phyloP scores from a whole-genome alignment of 2,329 filamentous ascomycete genomes.

The Colletotrichum sp. region DNA sequence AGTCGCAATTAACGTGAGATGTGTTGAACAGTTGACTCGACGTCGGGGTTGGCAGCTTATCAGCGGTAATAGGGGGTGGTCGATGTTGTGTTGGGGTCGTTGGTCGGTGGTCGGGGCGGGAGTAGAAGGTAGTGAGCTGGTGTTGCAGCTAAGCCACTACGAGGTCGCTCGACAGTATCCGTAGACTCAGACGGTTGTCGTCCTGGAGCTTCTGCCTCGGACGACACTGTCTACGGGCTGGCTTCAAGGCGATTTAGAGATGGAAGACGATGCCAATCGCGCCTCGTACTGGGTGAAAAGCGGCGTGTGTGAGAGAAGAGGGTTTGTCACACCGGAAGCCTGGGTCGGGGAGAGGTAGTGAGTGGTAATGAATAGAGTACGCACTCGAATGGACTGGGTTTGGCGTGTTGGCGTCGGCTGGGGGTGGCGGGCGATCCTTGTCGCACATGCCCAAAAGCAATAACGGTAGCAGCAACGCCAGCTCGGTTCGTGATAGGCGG shows the following conservation, averaged over 20 bases:
- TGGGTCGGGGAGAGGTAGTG: neutral
- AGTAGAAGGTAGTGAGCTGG: neutral
- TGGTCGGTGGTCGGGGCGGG: neutral
- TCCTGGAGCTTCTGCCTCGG: neutral
- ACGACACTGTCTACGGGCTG: neutral
- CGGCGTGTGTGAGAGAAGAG: neutral
- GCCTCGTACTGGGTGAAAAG: neutral
- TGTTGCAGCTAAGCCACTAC: neutral
- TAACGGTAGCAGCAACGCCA: neutral
- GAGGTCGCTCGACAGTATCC: neutral
- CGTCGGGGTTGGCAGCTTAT: neutral
- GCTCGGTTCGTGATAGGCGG: neutral
- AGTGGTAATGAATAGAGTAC: neutral
- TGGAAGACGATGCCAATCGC: neutral
- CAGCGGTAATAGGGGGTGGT: neutral
- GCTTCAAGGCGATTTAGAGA: neutral
- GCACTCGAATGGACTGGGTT: neutral
- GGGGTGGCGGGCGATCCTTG: constrained; percentile 30
- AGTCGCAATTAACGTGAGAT: neutral
- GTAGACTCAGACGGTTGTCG: neutral
- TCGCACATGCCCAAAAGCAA: constrained; percentile 27
- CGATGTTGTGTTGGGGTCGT: neutral
- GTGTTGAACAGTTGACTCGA: neutral
- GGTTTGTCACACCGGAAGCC: neutral
- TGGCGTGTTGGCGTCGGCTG: constrained; percentile 21